Evolutionary conservation across 371 early-diverging fungal genomes (phyloP), one percentile per base, ranked within the genome.

Genomic region (Agmasoma carcini): DNA sequence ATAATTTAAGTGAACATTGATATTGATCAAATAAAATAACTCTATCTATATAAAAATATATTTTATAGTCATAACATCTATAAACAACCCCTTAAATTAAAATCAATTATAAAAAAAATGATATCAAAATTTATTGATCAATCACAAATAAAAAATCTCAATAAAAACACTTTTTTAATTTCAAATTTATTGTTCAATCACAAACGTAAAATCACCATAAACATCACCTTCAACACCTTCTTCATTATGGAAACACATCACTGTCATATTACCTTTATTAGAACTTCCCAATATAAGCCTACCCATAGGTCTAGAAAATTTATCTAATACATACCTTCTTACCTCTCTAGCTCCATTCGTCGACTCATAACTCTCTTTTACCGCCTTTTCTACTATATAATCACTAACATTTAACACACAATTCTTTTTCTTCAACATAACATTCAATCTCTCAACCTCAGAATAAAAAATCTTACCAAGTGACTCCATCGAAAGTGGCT

Each of bases 271-370:
- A 34, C 36, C 31, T 2, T 64, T 51, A 23, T 31, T 37, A 1
- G 0, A 22, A 19, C 38, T 64, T 37, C 20, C 48, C 44, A 64
- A 22, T 26, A 58, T 47, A 83, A 85, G 72, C 37, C 78, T 77
- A 3, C 82, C 80, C 4, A 87, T 69, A 50, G 80, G 78, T 22
- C 83, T 85, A 40, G 82, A 82, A 38, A 86, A 66, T 41, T 76
- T 72, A 54, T 77, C 70, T 62, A 85, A 82, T 39, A 87, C 63
- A 70, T 77, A 83, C 57, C 85, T 78, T 43, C 79, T 77, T 26
- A 87, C 66, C 0, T 84, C 83, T 5, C 87, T 75, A 0, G 85
- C 87, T 45, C 87, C 87, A 55, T 81, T 86, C 15, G 80, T 71
- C 17, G 83, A 81, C 47, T 82, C 81, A 34, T 82, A 83, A 1